Evolutionary conservation across 2,329 filamentous ascomycete species (phyloP).

Genomic region (Geosmithia flava): DNA sequence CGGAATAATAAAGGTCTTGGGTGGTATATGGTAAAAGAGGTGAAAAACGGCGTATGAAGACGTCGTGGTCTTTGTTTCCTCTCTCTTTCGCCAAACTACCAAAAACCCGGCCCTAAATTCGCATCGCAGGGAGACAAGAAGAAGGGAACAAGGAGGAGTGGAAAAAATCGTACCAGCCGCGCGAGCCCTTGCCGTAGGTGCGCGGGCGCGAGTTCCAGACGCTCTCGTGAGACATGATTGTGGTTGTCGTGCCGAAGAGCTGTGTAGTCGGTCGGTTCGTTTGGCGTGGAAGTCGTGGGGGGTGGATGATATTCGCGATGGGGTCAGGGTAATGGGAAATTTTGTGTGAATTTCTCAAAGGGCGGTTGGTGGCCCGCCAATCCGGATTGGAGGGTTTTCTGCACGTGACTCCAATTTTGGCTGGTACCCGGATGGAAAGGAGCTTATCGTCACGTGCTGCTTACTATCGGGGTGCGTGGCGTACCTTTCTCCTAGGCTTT

Average conservation of each 20-base stretch:
- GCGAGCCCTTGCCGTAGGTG: slow-evolving; percentile 93
- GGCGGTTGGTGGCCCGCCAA: slow-evolving; percentile 10
- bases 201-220: slow-evolving; percentile 99
- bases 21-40: too few relatives aligned
- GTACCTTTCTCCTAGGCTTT: too few relatives aligned
- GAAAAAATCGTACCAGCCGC: slow-evolving; percentile 62
- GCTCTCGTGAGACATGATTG: slow-evolving; percentile 67
- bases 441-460: neutral
- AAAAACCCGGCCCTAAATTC: neutral
- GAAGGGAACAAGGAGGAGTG: neutral
- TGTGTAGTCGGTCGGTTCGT: neutral
- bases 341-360: slow-evolving; percentile 24
- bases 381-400: slow-evolving; percentile 19
- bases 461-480: neutral
- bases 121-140: neutral
- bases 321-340: slow-evolving; percentile 18
- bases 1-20: too few relatives aligned
- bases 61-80: neutral
- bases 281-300: slow-evolving; percentile 9
- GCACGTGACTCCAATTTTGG: slow-evolving; percentile 7
- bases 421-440: neutral
- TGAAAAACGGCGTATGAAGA: too few relatives aligned
- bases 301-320: slow-evolving; percentile 13
- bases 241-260: slow-evolving; percentile 17
- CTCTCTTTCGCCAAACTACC: neutral